A percentile compares a stretch with the other conserved stretches of the same genome.
These are phyloP conservation scores for Hippophae gyantsensis DNA, from an alignment of 306 rosid species.

Conservation along the genomic window DNA sequence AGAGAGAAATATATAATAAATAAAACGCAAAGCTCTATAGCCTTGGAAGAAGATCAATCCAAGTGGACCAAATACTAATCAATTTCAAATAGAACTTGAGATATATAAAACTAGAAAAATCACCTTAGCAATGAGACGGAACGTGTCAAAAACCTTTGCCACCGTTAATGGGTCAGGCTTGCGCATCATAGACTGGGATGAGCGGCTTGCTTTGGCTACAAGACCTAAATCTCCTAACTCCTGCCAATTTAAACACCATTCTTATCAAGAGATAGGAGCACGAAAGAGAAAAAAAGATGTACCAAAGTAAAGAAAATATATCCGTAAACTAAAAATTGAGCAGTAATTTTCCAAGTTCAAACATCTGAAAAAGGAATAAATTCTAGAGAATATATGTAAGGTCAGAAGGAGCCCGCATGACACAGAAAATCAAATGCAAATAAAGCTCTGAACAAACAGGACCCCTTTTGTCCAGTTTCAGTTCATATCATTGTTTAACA, in stretches of 20 bases:
- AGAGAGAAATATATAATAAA: too few species aligned
- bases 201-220: conserved; percentile 74
- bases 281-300: not conserved
- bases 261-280: conserved; percentile 8
- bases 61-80: not conserved
- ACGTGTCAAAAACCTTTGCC: conserved; percentile 64
- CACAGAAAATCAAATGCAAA: not conserved
- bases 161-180: conserved; percentile 72
- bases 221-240: conserved; percentile 73
- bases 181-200: conserved; percentile 75
- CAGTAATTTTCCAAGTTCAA: not conserved
- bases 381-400: too few species aligned
- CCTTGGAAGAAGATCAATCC: not conserved
- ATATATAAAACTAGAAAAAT: not conserved
- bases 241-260: conserved; percentile 27
- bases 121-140: conserved; percentile 77
- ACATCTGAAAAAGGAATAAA: too few species aligned
- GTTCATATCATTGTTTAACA: not conserved
- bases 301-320: not conserved
- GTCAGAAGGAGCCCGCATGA: too few species aligned
- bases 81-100: too few species aligned
- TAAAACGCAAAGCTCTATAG: too few species aligned
- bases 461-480: not conserved
- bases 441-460: not conserved
- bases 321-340: not conserved